phyloP scores from a whole-genome alignment of 176 grass and related monocot species.

The Carex pumila region DNA sequence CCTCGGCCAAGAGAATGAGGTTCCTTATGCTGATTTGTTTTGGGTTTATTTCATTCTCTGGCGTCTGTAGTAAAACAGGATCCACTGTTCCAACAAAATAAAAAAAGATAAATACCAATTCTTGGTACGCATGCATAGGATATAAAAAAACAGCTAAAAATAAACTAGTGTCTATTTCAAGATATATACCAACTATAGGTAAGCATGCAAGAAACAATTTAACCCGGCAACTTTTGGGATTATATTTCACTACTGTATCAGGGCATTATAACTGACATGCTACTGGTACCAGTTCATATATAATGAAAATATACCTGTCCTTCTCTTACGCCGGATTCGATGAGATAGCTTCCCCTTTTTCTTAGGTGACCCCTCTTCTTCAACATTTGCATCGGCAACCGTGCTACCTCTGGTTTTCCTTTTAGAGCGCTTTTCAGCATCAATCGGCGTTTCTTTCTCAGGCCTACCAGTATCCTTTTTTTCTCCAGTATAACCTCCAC shows the following conservation, averaged over 20 bases:
- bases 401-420: background rate
- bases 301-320: background rate
- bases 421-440: background rate
- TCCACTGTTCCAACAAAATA: slow-evolving; percentile 4
- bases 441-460: background rate
- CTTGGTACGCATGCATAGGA: background rate
- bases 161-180: background rate
- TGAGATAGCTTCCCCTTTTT: slow-evolving; percentile 4
- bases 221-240: background rate
- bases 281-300: background rate
- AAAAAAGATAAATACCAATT: background rate
- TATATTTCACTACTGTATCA: background rate
- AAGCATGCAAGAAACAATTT: background rate
- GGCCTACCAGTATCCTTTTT: background rate
- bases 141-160: background rate
- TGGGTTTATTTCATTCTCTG: slow-evolving; percentile 10
- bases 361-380: background rate
- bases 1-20: slow-evolving; percentile 20
- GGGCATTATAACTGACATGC: background rate
- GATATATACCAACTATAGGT: too few species aligned
- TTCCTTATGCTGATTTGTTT: slow-evolving; percentile 25
- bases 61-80: background rate
- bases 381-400: background rate
- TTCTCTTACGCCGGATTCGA: slow-evolving; percentile 14
- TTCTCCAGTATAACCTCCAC: background rate